Evolutionary conservation across 2,329 filamentous ascomycete species (phyloP), one percentile per base, ranked within the genome.

Genomic region (Penicillium sp.): DNA sequence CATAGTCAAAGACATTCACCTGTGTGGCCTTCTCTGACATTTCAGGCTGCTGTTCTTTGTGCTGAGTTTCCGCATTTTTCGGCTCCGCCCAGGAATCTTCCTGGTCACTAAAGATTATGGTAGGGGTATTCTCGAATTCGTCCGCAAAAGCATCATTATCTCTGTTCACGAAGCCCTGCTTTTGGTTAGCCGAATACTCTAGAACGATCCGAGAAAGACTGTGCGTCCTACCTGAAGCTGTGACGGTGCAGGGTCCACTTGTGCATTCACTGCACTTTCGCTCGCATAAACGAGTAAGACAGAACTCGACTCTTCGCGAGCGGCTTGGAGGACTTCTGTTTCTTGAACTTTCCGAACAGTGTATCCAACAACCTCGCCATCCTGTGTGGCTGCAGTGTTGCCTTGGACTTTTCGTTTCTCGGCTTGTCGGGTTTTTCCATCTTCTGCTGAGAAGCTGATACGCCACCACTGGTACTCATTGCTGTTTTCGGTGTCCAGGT

Each of bases 271-370:
- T 21, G 79, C 78, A 55, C 73, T 73, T 23, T 82, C 79, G 63
- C 79, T 84, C 21, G 84, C 85, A 67, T 87, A 88, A 3, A 88
- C 80, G 10, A 88, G 77, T 1, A 88, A 70, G 2, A 80, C 82
- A 9, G 76, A 79, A 33, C 72, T 77, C 52, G 79, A 78, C 62
- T 86, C 83, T 36, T 79, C 76, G 25, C 76, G 77, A 53, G 82
- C 81, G 61, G 83, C 76, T 62, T 79, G 73, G 51, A 87, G 77
- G 10, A 86, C 85, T 58, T 85, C 80, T 43, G 78, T 74, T 57
- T 83, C 80, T 4, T 75, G 74, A 23, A 83, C 77, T 60, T 75
- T 77, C 38, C 62, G 67, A 33, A 73, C 68, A 8, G 74, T 77
- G 57, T 76, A 79, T 1, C 75, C 77, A 25, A 73, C 65, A 25